Percentiles rank a stretch among this genome's conserved stretches.
phyloP scores from a whole-genome alignment of 2,329 filamentous ascomycete genomes.

The Neofusicoccum ribis region DNA sequence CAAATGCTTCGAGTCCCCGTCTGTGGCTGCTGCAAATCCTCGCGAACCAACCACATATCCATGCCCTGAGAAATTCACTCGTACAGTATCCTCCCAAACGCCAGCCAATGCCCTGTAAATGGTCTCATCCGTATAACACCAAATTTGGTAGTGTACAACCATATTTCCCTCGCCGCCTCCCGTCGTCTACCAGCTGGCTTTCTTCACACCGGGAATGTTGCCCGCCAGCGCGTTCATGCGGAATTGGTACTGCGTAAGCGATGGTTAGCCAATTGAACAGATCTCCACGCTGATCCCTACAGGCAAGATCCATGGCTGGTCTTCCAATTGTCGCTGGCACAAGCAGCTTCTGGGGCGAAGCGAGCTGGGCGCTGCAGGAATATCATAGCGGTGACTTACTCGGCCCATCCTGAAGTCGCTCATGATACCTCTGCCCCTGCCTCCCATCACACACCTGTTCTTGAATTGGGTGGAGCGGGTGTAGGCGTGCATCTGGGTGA shows the following conservation, averaged over 20 bases:
- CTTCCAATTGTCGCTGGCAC: not conserved
- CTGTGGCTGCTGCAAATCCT: too few species aligned
- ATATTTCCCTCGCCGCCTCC: not conserved
- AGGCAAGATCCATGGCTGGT: not conserved
- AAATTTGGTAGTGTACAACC: slow-evolving; percentile 10
- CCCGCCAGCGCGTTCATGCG: slow-evolving; percentile 84
- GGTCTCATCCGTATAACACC: not conserved
- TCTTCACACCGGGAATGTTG: slow-evolving; percentile 86
- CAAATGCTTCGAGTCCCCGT: too few species aligned
- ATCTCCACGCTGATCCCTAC: not conserved
- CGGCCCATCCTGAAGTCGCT: slow-evolving; percentile 89
- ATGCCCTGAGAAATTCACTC: too few species aligned
- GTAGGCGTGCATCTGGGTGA: slow-evolving; percentile 94
- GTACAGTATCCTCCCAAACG: slow-evolving; percentile 25
- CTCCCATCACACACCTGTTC: slow-evolving; percentile 89
- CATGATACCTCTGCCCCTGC: slow-evolving; percentile 87
- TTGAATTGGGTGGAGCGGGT: slow-evolving; percentile 90
- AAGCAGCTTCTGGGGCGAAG: too few species aligned
- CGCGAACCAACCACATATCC: too few species aligned
- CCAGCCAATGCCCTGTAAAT: slow-evolving; percentile 30
- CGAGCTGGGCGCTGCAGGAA: not conserved
- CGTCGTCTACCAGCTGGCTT: slow-evolving; percentile 81
- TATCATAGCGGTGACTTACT: slow-evolving; percentile 58
- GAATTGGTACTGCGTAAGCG: slow-evolving; percentile 75
- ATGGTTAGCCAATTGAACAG: not conserved